Conservation (phyloP, 352 stramenopile species). For the Phytophthora pisi region DNA sequence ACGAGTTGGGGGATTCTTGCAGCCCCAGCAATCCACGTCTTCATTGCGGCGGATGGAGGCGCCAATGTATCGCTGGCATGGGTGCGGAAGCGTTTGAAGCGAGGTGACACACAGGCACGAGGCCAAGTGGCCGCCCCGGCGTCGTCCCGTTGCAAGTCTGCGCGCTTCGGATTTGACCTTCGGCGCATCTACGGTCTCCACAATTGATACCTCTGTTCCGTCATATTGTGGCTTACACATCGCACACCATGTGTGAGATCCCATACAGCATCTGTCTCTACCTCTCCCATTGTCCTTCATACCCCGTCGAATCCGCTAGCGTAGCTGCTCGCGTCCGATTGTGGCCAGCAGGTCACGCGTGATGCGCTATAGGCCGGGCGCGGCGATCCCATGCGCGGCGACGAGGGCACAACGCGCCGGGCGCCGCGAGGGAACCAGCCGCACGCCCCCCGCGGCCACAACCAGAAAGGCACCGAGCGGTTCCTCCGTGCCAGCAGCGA, state of each 20-base stretch:
- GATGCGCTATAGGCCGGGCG: conserved; percentile 15
- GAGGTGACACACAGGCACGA: background rate
- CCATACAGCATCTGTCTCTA: background rate
- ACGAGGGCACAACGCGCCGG: conserved; percentile 34
- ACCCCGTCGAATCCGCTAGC: conserved; percentile 14
- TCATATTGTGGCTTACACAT: background rate
- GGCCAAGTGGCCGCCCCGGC: background rate
- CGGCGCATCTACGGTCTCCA: conserved; percentile 12
- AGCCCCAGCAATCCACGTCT: background rate
- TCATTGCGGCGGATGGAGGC: background rate
- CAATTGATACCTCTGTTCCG: conserved; percentile 11
- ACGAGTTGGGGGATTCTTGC: background rate
- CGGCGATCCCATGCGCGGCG: conserved; percentile 18
- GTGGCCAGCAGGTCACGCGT: conserved; percentile 23
- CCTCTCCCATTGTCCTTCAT: conserved; percentile 1
- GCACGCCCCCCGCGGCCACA: conserved; percentile 19
- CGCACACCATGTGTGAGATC: conserved; percentile 2
- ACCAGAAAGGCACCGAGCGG: conserved; percentile 16
- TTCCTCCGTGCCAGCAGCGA: conserved; percentile 29
- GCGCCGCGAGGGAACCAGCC: conserved; percentile 2
- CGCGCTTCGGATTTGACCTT: background rate
- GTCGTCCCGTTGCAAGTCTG: background rate
- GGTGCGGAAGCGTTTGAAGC: background rate
- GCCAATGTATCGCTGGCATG: background rate
- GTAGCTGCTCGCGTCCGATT: conserved; percentile 22